These are phyloP conservation scores for Penium margaritaceum DNA, from an alignment of 139 green algal species.

Conservation along the genomic window DNA sequence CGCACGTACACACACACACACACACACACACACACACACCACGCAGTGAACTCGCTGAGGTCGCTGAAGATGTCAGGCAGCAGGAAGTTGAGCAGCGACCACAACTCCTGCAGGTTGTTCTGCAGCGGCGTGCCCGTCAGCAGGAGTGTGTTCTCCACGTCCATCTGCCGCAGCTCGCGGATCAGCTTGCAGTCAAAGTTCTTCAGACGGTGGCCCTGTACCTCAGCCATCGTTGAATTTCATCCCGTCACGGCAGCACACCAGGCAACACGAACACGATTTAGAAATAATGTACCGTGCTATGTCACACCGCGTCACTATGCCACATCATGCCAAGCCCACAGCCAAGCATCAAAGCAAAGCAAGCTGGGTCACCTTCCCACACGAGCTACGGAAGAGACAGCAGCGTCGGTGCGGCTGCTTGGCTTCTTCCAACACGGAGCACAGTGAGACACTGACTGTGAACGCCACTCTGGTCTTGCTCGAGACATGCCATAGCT, in stretches of 20 bases:
- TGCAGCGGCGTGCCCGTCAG: slow-evolving; percentile 84
- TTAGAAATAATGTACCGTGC: neutral
- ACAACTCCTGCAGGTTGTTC: slow-evolving; percentile 85
- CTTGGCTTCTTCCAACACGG: too few relatives aligned
- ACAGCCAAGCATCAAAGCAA: neutral
- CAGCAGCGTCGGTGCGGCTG: too few relatives aligned
- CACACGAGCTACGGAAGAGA: neutral
- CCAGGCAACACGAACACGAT: neutral
- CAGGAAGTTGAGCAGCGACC: slow-evolving; percentile 88
- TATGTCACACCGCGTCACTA: neutral
- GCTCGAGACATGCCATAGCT: too few relatives aligned
- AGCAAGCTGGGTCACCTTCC: neutral
- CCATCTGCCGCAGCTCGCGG: slow-evolving; percentile 11
- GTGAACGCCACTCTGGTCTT: too few relatives aligned
- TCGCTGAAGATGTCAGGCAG: slow-evolving; percentile 75
- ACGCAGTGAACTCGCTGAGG: slow-evolving; percentile 78
- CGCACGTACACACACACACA: too few relatives aligned
- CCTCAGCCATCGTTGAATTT: too few relatives aligned
- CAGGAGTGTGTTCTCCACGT: slow-evolving; percentile 51
- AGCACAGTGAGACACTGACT: too few relatives aligned
- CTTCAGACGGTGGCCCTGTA: slow-evolving; percentile 70
- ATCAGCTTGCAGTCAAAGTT: neutral
- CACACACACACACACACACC: too few relatives aligned
- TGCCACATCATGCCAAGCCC: neutral
- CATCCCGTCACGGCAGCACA: too few relatives aligned